These are phyloP conservation scores for Nigrospora sphaerica DNA, from an alignment of 2,329 filamentous ascomycete genomes.

Conservation along the genomic window DNA sequence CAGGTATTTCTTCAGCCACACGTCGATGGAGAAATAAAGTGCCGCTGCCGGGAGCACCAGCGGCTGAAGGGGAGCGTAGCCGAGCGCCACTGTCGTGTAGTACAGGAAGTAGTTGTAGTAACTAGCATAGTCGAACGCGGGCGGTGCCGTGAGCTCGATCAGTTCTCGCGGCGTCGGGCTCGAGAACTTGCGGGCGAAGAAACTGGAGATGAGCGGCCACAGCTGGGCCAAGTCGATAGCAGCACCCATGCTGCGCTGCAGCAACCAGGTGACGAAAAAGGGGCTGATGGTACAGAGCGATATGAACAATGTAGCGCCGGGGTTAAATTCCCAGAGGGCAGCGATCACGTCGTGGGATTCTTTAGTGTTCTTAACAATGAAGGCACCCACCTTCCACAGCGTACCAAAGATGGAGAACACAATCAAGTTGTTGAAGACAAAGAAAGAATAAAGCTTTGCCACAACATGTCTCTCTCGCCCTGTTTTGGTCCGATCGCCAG, in stretches of 20 bases:
- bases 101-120: constrained; percentile 99
- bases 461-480: constrained; percentile 87
- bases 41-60: constrained; percentile 80
- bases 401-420: constrained; percentile 90
- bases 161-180: constrained; percentile 79
- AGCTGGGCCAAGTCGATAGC: constrained; percentile 91
- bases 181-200: constrained; percentile 76
- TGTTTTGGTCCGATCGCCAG: constrained; percentile 87
- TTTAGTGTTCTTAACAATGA: constrained; percentile 51
- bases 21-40: constrained; percentile 82
- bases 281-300: constrained; percentile 75
- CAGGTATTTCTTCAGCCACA: constrained; percentile 90
- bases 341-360: constrained; percentile 57
- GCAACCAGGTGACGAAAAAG: constrained; percentile 90
- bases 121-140: constrained; percentile 86
- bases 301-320: constrained; percentile 59
- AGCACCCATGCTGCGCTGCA: constrained; percentile 88
- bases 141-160: constrained; percentile 89
- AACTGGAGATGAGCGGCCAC: constrained; percentile 76
- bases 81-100: constrained; percentile 83
- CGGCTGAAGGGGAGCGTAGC: constrained; percentile 79
- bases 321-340: constrained; percentile 56
- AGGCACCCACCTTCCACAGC: constrained; percentile 65
- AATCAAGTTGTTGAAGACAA: constrained; percentile 93
- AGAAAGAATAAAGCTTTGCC: constrained; percentile 87